These are phyloP conservation scores for Quercus cerris DNA, from an alignment of 306 rosid species.

Conservation along the genomic window DNA sequence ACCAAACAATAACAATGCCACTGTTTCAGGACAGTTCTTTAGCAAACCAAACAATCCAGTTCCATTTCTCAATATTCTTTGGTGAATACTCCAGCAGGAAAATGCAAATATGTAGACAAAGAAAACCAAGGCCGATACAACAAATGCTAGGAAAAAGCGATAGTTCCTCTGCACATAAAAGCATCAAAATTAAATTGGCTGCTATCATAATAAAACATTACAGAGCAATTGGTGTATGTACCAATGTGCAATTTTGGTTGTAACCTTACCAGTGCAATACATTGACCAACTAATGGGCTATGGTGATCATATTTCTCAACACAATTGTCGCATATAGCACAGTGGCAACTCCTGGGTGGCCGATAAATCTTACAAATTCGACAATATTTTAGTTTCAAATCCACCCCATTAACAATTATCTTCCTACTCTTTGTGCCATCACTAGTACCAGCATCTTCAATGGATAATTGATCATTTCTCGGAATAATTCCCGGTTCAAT, in stretches of 20 bases:
- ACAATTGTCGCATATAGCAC: slow-evolving; percentile 37
- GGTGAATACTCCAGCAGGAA: slow-evolving; percentile 29
- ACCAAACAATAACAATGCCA: slow-evolving; percentile 28
- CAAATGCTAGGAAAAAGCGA: slow-evolving; percentile 20
- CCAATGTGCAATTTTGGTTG: neutral
- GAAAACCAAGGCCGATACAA: slow-evolving; percentile 24
- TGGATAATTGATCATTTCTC: slow-evolving; percentile 19
- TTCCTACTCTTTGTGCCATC: slow-evolving; percentile 14
- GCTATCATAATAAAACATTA: neutral
- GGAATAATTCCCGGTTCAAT: slow-evolving; percentile 38
- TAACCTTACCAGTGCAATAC: slow-evolving; percentile 29
- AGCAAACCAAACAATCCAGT: slow-evolving; percentile 10
- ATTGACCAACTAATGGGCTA: slow-evolving; percentile 44
- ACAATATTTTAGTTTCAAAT: slow-evolving; percentile 31
- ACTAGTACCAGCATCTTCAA: neutral
- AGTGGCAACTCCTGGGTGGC: slow-evolving; percentile 39
- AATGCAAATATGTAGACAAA: slow-evolving; percentile 24
- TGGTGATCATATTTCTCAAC: slow-evolving; percentile 43
- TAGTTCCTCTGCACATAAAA: slow-evolving; percentile 35
- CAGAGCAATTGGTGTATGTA: neutral
- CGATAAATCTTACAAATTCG: slow-evolving; percentile 30
- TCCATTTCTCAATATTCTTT: slow-evolving; percentile 9
- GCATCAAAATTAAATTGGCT: neutral
- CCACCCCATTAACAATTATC: slow-evolving; percentile 21
- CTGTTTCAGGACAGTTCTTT: slow-evolving; percentile 33